Base-by-base conservation (phyloP, 176 grass and related monocot species). In the Secale cereale region DNA sequence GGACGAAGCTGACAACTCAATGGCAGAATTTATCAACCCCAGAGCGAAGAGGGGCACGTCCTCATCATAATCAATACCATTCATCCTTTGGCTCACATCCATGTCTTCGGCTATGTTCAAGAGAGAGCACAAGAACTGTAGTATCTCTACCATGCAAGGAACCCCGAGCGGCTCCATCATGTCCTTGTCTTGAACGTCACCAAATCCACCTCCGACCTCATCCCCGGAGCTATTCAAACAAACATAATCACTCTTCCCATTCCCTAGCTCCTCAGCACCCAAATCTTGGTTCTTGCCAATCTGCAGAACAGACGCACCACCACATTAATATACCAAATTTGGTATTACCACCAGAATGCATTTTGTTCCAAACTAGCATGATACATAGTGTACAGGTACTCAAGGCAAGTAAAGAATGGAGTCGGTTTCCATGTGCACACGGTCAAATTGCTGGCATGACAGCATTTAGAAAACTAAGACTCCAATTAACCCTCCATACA, bases 141-240 rank as follows among this genome's bases (percentile, higher is more conserved):
- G 86, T 89, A 99, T 94, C 88, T 99, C 97, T 82, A 99, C 84
- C 90, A 99, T 94, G 82, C 93, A 99, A 79, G 93, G 79, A 87
- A 96, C 88, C 35, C 97, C 97, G 37, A 92, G 91, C 0, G 85
- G 90, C 28, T 96, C 89, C 43, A 84, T 90, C 86, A 95, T 90
- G 33, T 39, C 84, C 83, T 85, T 83, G 75, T 92, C 92, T 79
- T 77, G 79, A 5, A 69, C 65, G 3, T 16, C 35, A 59, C 23
- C 54, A 78, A 76, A 78, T 84, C 85, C 89, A 79, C 35, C 43
- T 68, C 76, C 77, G 32, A 86, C 81, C 35, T 87, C 85, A 72
- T 92, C 69, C 3, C 83, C 87, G 10, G 87, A 86, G 62, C 59
- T 85, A 43, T 82, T 86, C 79, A 86, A 78, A 64, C 82, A 83